These are phyloP conservation scores for Aphelidium insulamus DNA, from an alignment of 371 early-diverging fungal genomes.

Conservation along the genomic window DNA sequence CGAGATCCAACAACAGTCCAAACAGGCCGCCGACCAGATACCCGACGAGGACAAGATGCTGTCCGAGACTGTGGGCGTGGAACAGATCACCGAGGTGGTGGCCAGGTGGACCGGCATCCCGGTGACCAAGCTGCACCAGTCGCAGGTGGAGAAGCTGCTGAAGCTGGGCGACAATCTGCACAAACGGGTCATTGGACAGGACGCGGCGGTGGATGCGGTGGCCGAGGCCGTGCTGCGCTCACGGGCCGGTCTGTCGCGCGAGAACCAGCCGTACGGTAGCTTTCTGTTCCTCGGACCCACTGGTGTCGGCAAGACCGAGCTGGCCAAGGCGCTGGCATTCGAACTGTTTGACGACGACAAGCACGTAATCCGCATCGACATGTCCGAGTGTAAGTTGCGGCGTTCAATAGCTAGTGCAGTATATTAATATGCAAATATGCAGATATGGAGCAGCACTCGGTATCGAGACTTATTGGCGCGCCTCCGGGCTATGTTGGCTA, in stretches of 20 bases:
- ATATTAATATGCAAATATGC: too few species aligned
- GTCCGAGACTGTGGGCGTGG: slow-evolving; percentile 27
- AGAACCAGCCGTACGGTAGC: slow-evolving; percentile 44
- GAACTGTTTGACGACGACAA: slow-evolving; percentile 60
- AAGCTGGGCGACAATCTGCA: slow-evolving; percentile 30
- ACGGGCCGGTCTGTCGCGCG: slow-evolving; percentile 39
- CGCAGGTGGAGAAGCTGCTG: slow-evolving; percentile 45
- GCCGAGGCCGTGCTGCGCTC: slow-evolving; percentile 43
- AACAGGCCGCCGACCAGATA: slow-evolving; percentile 10
- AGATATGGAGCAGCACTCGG: slow-evolving; percentile 48
- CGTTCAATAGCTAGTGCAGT: too few species aligned
- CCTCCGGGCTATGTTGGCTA: slow-evolving; percentile 65
- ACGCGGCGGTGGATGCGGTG: slow-evolving; percentile 43
- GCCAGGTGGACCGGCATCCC: slow-evolving; percentile 63
- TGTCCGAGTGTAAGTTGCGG: too few species aligned
- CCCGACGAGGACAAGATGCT: slow-evolving; percentile 15
- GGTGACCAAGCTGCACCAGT: slow-evolving; percentile 36
- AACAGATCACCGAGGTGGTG: slow-evolving; percentile 48
- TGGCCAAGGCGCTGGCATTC: slow-evolving; percentile 47
- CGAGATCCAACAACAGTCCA: slow-evolving; percentile 18
- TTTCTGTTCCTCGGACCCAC: slow-evolving; percentile 72
- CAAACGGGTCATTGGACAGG: slow-evolving; percentile 49
- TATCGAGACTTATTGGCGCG: slow-evolving; percentile 53
- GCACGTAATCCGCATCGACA: slow-evolving; percentile 51
- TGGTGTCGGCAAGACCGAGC: slow-evolving; percentile 67